Conservation (phyloP, 495 filamentous ascomycete species). For the Penicillium ochrochloron region DNA sequence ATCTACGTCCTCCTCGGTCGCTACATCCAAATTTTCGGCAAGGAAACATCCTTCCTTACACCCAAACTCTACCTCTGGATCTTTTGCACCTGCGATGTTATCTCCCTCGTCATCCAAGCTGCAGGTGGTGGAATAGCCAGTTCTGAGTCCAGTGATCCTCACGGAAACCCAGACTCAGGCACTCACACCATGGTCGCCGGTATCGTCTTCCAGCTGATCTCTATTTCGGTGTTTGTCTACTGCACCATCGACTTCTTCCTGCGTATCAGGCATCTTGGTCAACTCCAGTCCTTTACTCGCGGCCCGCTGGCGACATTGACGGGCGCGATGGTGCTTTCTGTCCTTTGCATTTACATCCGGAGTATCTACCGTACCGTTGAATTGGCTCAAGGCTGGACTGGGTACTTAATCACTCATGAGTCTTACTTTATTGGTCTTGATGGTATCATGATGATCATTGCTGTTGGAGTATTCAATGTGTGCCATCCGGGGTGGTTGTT, state of each 20-base stretch:
- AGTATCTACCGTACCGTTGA: conserved; percentile 66
- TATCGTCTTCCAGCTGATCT: conserved; percentile 63
- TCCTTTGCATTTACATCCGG: conserved; percentile 57
- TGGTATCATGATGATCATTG: conserved; percentile 60
- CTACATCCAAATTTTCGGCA: conserved; percentile 60
- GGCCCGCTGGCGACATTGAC: conserved; percentile 37
- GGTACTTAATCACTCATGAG: conserved; percentile 64
- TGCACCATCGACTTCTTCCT: conserved; percentile 52
- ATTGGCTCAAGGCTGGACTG: conserved; percentile 63
- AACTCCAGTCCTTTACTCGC: conserved; percentile 30
- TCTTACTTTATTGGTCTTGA: conserved; percentile 63
- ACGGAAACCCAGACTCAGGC: conserved; percentile 54
- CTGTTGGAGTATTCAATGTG: conserved; percentile 59
- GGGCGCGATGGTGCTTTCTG: conserved; percentile 49
- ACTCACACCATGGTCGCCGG: conserved; percentile 68
- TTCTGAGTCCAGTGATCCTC: conserved; percentile 36
- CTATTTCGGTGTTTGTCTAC: conserved; percentile 58
- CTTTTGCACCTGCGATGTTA: conserved; percentile 61
- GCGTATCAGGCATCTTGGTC: conserved; percentile 35
- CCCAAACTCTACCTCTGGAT: conserved; percentile 60
- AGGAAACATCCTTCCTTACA: conserved; percentile 51
- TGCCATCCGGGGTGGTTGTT: conserved; percentile 55
- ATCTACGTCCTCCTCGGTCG: conserved; percentile 64
- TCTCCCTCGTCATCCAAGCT: conserved; percentile 64
- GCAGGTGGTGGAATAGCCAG: conserved; percentile 62